Base-by-base conservation (phyloP, 805 yeast genomes). In the Metschnikowia noctiluminum region DNA sequence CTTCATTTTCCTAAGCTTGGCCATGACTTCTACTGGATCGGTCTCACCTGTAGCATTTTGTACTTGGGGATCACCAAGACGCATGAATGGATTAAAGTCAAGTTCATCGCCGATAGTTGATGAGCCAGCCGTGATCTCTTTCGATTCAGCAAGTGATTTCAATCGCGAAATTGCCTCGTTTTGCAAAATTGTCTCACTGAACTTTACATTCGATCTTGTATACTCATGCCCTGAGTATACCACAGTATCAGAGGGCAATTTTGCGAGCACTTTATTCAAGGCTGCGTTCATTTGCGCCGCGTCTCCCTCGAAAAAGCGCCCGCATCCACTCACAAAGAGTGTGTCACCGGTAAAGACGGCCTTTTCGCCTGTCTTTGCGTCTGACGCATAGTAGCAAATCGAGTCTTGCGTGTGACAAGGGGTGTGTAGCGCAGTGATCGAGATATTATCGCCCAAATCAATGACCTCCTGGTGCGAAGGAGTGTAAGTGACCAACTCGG, bases 381-480 rank as follows among this genome's bases (percentile, higher is more conserved):
- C 98, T 41, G 72, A 71, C 0, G 80, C 89, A 58, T 68, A 86
- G 67, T 89, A 94, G 62, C 98, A 92, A 51, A 94, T 87, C 3
- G 96, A 89, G 68, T 94, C 99, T 67, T 87, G 94, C 0, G 99
- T 94, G 66, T 94, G 99, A 63, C 99, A 94, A 4, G 99, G 99
- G 0, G 99, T 94, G 67, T 92, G 92, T 36, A 92, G 73, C 0
- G 97, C 95, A 1, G 84, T 82, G 43, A 91, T 79, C 14, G 80
- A 74, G 43, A 92, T 62, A 52, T 77, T 65, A 37, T 74, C 70
- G 4, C 97, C 96, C 50, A 90, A 69, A 51, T 76, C 74, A 51
- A 87, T 72, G 15, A 72, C 69, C 52, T 82, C 87, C 12, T 76
- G 69, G 62, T 89, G 83, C 0, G 74, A 66, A 2, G 96, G 96